Percentiles rank a stretch among this genome's conserved stretches.
phyloP scores from a whole-genome alignment of 805 yeast species.

The Monosporozyma servazzii region DNA sequence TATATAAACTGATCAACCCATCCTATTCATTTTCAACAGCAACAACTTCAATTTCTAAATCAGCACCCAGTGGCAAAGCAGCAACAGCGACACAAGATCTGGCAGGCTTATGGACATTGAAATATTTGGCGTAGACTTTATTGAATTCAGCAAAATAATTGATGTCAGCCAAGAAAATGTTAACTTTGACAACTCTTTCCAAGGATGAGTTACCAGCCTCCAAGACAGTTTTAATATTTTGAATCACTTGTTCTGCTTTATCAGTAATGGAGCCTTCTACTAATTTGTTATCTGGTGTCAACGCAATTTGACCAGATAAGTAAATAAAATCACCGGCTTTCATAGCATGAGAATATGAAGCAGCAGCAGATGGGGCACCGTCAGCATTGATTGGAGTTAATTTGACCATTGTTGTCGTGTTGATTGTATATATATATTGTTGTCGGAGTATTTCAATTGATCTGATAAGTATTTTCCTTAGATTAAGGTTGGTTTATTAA shows the following conservation, averaged over 20 bases:
- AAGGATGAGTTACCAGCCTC: constrained; percentile 79
- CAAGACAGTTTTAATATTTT: constrained; percentile 61
- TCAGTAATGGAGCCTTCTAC: constrained; percentile 69
- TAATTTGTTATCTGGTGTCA: constrained; percentile 72
- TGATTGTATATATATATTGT: background rate
- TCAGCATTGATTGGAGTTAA: constrained; percentile 49
- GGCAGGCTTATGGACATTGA: constrained; percentile 78
- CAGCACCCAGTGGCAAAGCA: constrained; percentile 80
- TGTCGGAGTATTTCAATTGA: background rate
- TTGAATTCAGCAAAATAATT: constrained; percentile 76
- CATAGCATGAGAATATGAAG: constrained; percentile 92
- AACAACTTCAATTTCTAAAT: constrained; percentile 81
- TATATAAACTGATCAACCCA: background rate
- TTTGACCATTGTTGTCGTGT: constrained; percentile 16
- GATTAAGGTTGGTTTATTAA: background rate
- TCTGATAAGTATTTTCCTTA: too few species aligned
- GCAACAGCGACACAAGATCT: constrained; percentile 96
- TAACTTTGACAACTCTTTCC: constrained; percentile 77
- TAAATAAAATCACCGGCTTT: constrained; percentile 82
- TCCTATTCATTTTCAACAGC: constrained; percentile 55
- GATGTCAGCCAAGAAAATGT: constrained; percentile 88
- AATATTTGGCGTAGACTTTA: constrained; percentile 70
- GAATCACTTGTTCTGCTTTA: constrained; percentile 66
- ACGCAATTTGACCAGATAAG: constrained; percentile 93
- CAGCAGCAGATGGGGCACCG: constrained; percentile 93